Evolutionary conservation across 179 eudicot genomes (phyloP).

Genomic region (Silene coronaria): DNA sequence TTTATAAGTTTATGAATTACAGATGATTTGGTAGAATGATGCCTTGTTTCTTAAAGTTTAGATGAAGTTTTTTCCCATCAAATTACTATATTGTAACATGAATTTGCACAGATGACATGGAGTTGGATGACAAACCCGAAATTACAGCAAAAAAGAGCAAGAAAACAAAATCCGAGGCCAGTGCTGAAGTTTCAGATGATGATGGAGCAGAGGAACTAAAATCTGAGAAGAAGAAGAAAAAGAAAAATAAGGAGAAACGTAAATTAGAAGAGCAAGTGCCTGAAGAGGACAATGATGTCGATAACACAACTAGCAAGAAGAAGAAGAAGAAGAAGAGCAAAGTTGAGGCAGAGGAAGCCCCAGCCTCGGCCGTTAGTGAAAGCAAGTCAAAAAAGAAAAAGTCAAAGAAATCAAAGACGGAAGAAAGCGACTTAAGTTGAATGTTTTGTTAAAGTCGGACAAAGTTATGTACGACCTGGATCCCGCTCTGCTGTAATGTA

Average conservation of each 20-base stretch:
- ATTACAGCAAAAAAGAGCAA: constrained; percentile 53
- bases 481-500: not conserved
- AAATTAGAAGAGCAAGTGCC: constrained; percentile 40
- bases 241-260: constrained; percentile 67
- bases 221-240: constrained; percentile 67
- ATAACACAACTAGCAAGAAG: constrained; percentile 37
- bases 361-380: constrained; percentile 16
- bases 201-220: constrained; percentile 38
- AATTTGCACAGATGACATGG: constrained; percentile 36
- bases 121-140: constrained; percentile 36
- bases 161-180: constrained; percentile 54
- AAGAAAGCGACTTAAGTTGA: constrained; percentile 13
- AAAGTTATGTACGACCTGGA: not conserved
- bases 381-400: constrained; percentile 32
- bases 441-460: not conserved
- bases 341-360: constrained; percentile 33
- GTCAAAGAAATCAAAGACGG: constrained; percentile 23
- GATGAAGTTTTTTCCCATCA: not conserved
- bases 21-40: not conserved
- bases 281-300: constrained; percentile 26
- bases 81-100: not conserved
- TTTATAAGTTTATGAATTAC: no score
- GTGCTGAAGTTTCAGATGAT: constrained; percentile 43
- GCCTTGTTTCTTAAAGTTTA: not conserved
- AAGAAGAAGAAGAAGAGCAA: constrained; percentile 69